Evolutionary conservation across 306 rosid genomes (phyloP).

Genomic region (Lotus japonicus): DNA sequence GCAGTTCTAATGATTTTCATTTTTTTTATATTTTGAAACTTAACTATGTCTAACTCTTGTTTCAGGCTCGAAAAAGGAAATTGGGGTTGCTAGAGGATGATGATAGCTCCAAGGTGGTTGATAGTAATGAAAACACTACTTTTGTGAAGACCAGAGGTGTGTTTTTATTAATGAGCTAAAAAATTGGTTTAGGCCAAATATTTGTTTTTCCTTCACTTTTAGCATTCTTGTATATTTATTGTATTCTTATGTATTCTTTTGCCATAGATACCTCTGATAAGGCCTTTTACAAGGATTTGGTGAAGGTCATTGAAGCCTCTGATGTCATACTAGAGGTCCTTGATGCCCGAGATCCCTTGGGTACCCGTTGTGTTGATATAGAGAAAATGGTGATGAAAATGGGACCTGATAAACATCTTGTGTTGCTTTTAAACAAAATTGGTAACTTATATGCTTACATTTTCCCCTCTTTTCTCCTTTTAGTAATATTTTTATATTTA

Average conservation of each 20-base stretch:
- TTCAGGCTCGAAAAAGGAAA: constrained; percentile 88
- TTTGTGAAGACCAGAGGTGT: constrained; percentile 48
- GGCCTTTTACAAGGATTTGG: constrained; percentile 88
- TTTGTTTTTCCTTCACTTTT: not conserved
- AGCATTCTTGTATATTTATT: not conserved
- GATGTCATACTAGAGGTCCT: constrained; percentile 95
- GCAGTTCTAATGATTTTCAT: not conserved
- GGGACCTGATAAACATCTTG: constrained; percentile 79
- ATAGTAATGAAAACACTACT: constrained; percentile 16
- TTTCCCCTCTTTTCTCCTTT: not conserved
- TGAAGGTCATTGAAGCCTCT: constrained; percentile 77
- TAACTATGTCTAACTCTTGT: not conserved
- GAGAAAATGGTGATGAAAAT: constrained; percentile 82
- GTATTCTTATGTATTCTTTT: not conserved
- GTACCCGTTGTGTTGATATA: constrained; percentile 80
- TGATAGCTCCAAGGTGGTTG: constrained; percentile 25
- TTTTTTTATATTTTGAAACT: not conserved
- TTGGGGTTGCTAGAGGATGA: constrained; percentile 66
- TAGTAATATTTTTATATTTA: not conserved
- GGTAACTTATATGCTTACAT: constrained; percentile 34
- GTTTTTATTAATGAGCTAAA: not conserved
- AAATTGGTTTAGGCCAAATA: not conserved
- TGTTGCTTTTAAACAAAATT: constrained; percentile 86
- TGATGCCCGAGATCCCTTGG: constrained; percentile 97
- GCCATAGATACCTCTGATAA: constrained; percentile 57